Evolutionary conservation across 2,329 filamentous ascomycete species (phyloP).

Genomic region (Fusarium redolens): DNA sequence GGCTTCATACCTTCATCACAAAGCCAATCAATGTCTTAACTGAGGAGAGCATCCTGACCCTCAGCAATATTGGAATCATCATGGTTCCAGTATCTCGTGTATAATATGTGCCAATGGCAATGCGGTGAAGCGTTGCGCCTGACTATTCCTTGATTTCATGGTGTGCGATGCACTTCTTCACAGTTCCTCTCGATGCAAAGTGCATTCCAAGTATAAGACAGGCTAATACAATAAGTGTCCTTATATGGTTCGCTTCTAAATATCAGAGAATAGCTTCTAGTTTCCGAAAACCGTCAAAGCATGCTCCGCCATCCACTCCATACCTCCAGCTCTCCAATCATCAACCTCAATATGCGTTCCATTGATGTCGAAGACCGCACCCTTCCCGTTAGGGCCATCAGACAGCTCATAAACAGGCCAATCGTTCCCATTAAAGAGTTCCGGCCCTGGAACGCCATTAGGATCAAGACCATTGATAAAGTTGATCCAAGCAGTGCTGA

Average conservation of each 20-base stretch:
- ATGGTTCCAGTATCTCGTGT: neutral
- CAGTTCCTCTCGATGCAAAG: conserved; percentile 11
- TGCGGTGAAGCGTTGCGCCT: neutral
- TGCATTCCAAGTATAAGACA: neutral
- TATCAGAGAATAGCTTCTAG: neutral
- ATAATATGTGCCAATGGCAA: neutral
- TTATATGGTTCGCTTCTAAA: neutral
- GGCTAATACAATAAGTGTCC: neutral
- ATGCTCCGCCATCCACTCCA: conserved; percentile 47
- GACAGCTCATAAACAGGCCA: conserved; percentile 46
- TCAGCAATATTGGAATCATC: neutral
- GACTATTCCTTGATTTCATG: neutral
- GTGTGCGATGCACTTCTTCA: neutral
- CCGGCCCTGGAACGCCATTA: conserved; percentile 35
- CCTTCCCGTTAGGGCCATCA: conserved; percentile 34
- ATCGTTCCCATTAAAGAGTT: neutral
- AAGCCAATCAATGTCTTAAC: neutral
- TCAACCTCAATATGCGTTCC: conserved; percentile 45
- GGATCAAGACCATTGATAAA: conserved; percentile 44
- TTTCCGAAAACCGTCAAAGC: conserved; percentile 45
- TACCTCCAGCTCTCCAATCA: conserved; percentile 45
- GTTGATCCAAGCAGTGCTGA: conserved; percentile 49
- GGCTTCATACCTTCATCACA: neutral
- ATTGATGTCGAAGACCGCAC: conserved; percentile 45
- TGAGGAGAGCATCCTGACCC: neutral